Base-by-base conservation (phyloP, 2,329 filamentous ascomycete genomes). In the Colletotrichum sp. region DNA sequence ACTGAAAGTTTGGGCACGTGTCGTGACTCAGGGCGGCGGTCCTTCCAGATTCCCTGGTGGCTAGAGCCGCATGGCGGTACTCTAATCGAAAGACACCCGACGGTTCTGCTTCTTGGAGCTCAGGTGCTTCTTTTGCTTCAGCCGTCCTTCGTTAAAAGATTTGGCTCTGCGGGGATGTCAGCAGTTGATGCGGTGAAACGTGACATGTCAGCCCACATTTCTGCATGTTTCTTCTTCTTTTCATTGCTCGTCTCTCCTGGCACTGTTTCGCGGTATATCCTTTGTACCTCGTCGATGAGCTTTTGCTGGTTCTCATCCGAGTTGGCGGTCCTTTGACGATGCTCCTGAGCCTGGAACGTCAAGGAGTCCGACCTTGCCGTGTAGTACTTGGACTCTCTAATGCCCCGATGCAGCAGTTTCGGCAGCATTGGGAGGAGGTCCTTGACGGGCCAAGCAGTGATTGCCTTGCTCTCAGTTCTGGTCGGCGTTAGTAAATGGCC, bases 381-480 rank as follows among this genome's bases (percentile, higher is more conserved):
- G 79, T 91, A 92, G 79, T 91, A 91, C 58, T 85, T 89, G 4
- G 89, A 92, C 28, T 81, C 78, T n/a, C 88, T 86, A 34, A 92
- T 78, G n/a, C 80, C 81, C 5, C 79, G 48, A 55, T 89, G 88
- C 38, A 92, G 75, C 18, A 89, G 76, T 70, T 84, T 86, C 0
- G 90, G 90, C 9, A 92, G 79, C 9, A 81, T 72, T 6, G 81
- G 80, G 8, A 85, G 78, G 14, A 92, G 82, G 26, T 91, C 88
- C 16, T 82, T 80, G 5, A 91, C 80, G 2, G 87, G 77, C 85
- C 90, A 92, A 14, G 83, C 84, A 1, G 90, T 91, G 61, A 87
- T 89, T 26, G 90, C 90, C 78, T 92, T 92, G 66, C 86, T 89
- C 82, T 92, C 90, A 1, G 90, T 92, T 75, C 90, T 92, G 78